These are phyloP conservation scores for Sphagnurus paluster DNA, from an alignment of 1,284 basidiomycete genomes.

Conservation along the genomic window DNA sequence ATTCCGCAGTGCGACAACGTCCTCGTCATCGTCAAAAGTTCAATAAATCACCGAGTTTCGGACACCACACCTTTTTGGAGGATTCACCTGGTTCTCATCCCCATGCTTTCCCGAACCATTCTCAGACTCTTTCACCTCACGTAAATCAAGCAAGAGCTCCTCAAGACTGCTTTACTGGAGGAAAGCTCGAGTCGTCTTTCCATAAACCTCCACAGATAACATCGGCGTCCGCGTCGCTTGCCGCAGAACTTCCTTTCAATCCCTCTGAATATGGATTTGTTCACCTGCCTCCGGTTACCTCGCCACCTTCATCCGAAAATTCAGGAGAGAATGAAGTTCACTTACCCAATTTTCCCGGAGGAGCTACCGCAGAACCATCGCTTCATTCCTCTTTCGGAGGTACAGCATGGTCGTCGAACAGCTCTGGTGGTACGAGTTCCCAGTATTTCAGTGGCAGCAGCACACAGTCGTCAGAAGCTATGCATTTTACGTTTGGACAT, in stretches of 20 bases:
- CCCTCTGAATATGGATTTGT: conserved; percentile 51
- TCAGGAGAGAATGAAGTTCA: no score
- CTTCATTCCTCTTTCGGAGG: neutral
- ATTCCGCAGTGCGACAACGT: no score
- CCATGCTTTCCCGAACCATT: conserved; percentile 24
- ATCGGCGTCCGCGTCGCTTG: neutral
- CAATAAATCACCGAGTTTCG: conserved; percentile 26
- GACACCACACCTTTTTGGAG: conserved; percentile 32
- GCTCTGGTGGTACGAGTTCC: neutral
- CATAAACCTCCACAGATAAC: neutral
- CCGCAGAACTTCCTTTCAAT: conserved; percentile 32
- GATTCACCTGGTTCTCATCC: conserved; percentile 21
- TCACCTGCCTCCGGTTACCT: conserved; percentile 44
- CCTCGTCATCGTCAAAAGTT: conserved; percentile 7
- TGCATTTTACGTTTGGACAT: conserved; percentile 72
- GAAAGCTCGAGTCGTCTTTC: no score
- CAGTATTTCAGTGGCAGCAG: neutral
- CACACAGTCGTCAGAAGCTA: conserved; percentile 21
- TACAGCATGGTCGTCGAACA: neutral
- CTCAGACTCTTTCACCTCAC: conserved; percentile 1
- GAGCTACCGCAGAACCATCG: neutral
- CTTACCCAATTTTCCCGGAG: neutral
- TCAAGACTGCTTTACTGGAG: no score
- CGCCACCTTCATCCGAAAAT: conserved; percentile 19
- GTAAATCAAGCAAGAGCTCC: no score